Evolutionary conservation across 345 rosid genomes (phyloP).

Genomic region (Bruguiera parviflora): DNA sequence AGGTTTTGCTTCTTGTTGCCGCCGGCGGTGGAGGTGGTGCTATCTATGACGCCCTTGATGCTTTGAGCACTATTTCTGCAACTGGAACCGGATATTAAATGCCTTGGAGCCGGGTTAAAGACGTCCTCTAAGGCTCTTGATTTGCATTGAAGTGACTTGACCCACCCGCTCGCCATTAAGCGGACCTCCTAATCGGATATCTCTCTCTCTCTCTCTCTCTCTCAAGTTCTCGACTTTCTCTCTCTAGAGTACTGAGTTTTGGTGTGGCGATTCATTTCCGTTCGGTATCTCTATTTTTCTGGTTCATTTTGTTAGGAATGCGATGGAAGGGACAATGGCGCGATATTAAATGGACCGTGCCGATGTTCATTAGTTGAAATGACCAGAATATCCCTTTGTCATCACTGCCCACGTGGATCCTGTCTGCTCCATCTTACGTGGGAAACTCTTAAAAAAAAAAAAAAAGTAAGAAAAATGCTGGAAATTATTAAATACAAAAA

Average conservation of each 20-base stretch:
- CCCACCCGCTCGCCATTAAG: constrained; percentile 77
- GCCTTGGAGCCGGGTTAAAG: constrained; percentile 46
- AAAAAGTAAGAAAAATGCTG: too few relatives aligned
- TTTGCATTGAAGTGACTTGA: constrained; percentile 87
- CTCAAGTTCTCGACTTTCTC: constrained; percentile 12
- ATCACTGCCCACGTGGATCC: constrained; percentile 29
- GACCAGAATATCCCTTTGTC: constrained; percentile 28
- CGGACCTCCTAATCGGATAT: constrained; percentile 10
- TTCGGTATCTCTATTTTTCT: constrained; percentile 2
- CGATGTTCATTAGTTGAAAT: neutral
- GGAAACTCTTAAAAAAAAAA: neutral
- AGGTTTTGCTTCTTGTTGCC: constrained; percentile 11
- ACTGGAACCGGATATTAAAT: constrained; percentile 51
- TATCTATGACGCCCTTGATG: constrained; percentile 68
- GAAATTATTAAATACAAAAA: too few relatives aligned
- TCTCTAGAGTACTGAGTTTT: constrained; percentile 14
- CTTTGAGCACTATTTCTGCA: constrained; percentile 59
- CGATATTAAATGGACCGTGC: constrained; percentile 38
- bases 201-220: neutral
- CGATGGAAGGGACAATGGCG: constrained; percentile 34
- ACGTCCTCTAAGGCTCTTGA: constrained; percentile 92
- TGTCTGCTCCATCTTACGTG: neutral
- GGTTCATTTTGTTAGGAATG: neutral
- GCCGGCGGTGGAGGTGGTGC: constrained; percentile 23
- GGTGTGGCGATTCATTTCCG: neutral